phyloP scores from a whole-genome alignment of 768 basidiomycete genomes.

The Suillus subalutaceus region DNA sequence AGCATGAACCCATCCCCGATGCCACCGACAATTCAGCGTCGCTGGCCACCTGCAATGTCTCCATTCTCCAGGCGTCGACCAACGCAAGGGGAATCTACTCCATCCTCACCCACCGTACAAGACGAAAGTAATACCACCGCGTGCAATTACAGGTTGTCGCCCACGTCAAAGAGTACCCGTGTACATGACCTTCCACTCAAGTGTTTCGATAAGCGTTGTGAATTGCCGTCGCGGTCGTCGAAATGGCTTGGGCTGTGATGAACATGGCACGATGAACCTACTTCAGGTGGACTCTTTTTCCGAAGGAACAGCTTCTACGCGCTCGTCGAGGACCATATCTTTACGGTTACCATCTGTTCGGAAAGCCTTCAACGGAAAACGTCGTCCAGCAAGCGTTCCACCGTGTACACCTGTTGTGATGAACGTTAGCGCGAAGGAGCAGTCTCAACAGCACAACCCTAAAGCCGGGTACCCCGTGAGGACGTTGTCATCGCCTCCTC shows the following conservation, averaged over 20 bases:
- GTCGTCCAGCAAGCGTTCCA: constrained; percentile 13
- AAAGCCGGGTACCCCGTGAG: background rate
- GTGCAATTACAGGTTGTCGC: background rate
- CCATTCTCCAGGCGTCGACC: constrained; percentile 9
- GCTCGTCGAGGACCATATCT: constrained; percentile 5
- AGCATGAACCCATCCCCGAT: background rate
- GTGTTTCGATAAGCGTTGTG: background rate
- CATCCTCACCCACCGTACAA: background rate
- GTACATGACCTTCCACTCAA: constrained; percentile 11
- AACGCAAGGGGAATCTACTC: background rate
- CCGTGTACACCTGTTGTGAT: background rate
- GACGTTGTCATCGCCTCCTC: background rate
- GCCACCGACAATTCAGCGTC: constrained; percentile 13
- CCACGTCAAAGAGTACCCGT: background rate
- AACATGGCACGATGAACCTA: constrained; percentile 1
- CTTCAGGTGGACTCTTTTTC: background rate
- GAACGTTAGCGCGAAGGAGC: constrained; percentile 2
- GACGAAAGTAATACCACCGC: constrained; percentile 1
- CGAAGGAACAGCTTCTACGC: constrained; percentile 1
- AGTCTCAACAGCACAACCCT: background rate
- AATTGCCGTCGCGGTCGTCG: constrained; percentile 18
- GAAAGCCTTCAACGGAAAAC: constrained; percentile 12
- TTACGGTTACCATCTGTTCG: constrained; percentile 17
- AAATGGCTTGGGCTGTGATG: constrained; percentile 14
- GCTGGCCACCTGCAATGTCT: constrained; percentile 12